Conservation (phyloP, 2,329 filamentous ascomycete species). For the Paecilomyces variotii region DNA sequence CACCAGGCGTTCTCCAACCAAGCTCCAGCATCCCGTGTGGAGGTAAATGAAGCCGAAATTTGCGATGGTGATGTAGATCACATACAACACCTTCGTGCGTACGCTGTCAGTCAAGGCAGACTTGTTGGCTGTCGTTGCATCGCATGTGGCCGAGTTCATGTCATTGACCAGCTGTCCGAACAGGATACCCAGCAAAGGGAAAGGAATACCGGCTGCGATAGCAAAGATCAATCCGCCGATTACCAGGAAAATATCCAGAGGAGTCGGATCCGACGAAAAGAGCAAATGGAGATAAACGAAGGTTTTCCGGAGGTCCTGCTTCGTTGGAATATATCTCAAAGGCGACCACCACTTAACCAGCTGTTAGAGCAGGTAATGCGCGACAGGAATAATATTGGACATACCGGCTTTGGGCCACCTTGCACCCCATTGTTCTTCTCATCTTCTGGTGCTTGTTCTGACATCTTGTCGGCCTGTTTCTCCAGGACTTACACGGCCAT, state of each 20-base stretch:
- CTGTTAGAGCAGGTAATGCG: neutral
- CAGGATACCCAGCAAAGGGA: constrained; percentile 30
- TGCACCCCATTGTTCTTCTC: neutral
- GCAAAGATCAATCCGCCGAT: constrained; percentile 16
- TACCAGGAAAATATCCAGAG: constrained; percentile 9
- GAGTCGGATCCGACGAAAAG: constrained; percentile 10
- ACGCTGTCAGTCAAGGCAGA: constrained; percentile 12
- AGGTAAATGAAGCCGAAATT: constrained; percentile 57
- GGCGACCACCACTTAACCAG: neutral
- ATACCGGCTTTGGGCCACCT: neutral
- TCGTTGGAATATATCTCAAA: constrained; percentile 1
- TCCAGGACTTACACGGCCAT: neutral
- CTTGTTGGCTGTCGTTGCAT: constrained; percentile 5
- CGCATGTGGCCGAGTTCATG: constrained; percentile 21
- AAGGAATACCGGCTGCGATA: constrained; percentile 25
- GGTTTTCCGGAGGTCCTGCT: neutral
- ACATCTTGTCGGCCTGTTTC: neutral
- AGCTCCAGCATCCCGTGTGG: constrained; percentile 56
- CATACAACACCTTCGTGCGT: constrained; percentile 50
- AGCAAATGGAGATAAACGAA: constrained; percentile 1
- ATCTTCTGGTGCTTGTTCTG: neutral
- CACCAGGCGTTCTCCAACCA: constrained; percentile 56
- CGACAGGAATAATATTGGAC: neutral
- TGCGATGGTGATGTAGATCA: constrained; percentile 58
- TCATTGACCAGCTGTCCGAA: constrained; percentile 31